These are phyloP conservation scores for Pyrus bretschneideri DNA, from an alignment of 306 rosid genomes.

Conservation along the genomic window DNA sequence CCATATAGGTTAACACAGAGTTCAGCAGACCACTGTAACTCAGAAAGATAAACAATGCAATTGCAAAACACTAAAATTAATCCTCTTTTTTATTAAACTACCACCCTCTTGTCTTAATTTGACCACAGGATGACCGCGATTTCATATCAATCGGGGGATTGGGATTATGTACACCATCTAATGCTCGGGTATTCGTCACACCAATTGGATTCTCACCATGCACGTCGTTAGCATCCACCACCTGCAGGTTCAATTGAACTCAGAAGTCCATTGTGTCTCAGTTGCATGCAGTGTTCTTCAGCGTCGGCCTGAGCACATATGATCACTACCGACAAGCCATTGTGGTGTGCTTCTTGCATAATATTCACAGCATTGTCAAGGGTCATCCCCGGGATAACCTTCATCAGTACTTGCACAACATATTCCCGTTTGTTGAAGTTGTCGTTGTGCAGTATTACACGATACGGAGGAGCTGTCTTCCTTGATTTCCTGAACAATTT, in stretches of 20 bases:
- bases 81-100: slow-evolving; percentile 30
- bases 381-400: slow-evolving; percentile 83
- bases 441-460: slow-evolving; percentile 68
- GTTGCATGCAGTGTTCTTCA: slow-evolving; percentile 71
- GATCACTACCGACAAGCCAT: slow-evolving; percentile 64
- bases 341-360: slow-evolving; percentile 75
- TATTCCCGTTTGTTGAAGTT: slow-evolving; percentile 68
- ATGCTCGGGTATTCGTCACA: slow-evolving; percentile 12
- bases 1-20: neutral
- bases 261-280: slow-evolving; percentile 70
- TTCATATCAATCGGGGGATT: slow-evolving; percentile 11
- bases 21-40: neutral
- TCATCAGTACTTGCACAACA: slow-evolving; percentile 78
- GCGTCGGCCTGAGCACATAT: slow-evolving; percentile 68
- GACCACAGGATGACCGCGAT: slow-evolving; percentile 5
- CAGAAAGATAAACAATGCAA: neutral
- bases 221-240: slow-evolving; percentile 44
- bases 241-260: slow-evolving; percentile 72
- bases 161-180: slow-evolving; percentile 26
- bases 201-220: neutral
- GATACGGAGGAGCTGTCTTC: slow-evolving; percentile 61
- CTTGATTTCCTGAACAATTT: slow-evolving; percentile 43
- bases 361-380: slow-evolving; percentile 66
- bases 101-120: slow-evolving; percentile 12
- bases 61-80: neutral